Conservation (phyloP, 225 moss, liverwort and hornwort genomes). For the Pseudisothecium myosuroides region DNA sequence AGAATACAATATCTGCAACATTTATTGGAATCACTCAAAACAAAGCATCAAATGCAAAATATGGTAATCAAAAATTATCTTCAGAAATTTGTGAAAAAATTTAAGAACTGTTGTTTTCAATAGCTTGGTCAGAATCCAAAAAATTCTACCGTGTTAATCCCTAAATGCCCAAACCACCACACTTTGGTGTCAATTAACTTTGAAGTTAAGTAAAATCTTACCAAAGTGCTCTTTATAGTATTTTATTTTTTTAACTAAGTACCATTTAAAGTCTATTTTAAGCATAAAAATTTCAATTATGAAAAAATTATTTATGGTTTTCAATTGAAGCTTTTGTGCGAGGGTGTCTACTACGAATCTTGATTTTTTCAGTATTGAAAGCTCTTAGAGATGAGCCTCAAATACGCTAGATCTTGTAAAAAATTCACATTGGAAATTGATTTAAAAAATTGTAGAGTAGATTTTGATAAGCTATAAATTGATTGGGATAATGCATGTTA, state of each 20-base stretch:
- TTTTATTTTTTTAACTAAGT: neutral
- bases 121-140: neutral
- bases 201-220: neutral
- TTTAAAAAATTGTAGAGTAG: neutral
- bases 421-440: neutral
- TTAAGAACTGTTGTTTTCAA: neutral
- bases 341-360: neutral
- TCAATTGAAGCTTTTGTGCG: neutral
- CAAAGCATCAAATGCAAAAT: neutral
- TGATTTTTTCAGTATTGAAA: neutral
- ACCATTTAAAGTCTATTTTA: neutral
- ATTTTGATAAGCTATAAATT: neutral
- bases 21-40: neutral
- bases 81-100: fast-evolving
- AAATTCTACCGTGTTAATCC: neutral
- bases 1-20: neutral
- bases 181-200: neutral
- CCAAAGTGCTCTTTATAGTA: neutral
- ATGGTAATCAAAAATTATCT: neutral
- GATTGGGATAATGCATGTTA: neutral
- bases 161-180: neutral
- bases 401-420: fast-evolving
- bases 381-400: neutral
- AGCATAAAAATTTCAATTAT: neutral
- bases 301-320: neutral